phyloP scores from a whole-genome alignment of 2,329 filamentous ascomycete species.

The Monosporascus sp. region DNA sequence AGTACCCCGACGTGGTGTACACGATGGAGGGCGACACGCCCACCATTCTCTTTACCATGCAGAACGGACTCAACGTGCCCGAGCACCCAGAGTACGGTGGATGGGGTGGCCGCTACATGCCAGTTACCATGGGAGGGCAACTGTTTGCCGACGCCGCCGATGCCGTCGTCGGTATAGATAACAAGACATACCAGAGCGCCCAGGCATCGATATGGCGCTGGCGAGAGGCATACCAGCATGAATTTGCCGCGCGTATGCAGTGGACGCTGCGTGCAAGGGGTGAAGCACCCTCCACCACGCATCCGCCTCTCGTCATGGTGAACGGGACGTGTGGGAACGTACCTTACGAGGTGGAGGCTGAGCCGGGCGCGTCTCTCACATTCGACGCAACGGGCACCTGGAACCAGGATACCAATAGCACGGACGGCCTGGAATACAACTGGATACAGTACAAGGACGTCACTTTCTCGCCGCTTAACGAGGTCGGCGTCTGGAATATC shows the following conservation, averaged over 20 bases:
- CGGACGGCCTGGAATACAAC: neutral
- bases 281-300: slow-evolving; percentile 32
- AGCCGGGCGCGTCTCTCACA: slow-evolving; percentile 32
- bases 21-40: slow-evolving; percentile 52
- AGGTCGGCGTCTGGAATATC: neutral
- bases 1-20: slow-evolving; percentile 43
- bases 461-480: neutral
- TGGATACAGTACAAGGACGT: neutral
- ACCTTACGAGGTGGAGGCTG: slow-evolving; percentile 34
- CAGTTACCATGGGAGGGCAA: slow-evolving; percentile 24
- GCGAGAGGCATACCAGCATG: slow-evolving; percentile 35
- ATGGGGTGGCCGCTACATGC: slow-evolving; percentile 44
- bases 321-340: slow-evolving; percentile 36
- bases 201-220: slow-evolving; percentile 38
- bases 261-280: slow-evolving; percentile 26
- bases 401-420: slow-evolving; percentile 34
- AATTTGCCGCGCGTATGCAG: slow-evolving; percentile 37
- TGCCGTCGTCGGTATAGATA: slow-evolving; percentile 22
- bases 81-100: slow-evolving; percentile 43
- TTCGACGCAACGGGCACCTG: slow-evolving; percentile 42
- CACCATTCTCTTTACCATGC: slow-evolving; percentile 43
- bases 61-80: slow-evolving; percentile 41
- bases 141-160: slow-evolving; percentile 27
- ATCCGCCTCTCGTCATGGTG: slow-evolving; percentile 40
- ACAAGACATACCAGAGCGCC: slow-evolving; percentile 20